A percentile compares a stretch with the other conserved stretches of the same genome.
phyloP scores from a whole-genome alignment of 2,329 filamentous ascomycete genomes.

The Boeremia exigua region DNA sequence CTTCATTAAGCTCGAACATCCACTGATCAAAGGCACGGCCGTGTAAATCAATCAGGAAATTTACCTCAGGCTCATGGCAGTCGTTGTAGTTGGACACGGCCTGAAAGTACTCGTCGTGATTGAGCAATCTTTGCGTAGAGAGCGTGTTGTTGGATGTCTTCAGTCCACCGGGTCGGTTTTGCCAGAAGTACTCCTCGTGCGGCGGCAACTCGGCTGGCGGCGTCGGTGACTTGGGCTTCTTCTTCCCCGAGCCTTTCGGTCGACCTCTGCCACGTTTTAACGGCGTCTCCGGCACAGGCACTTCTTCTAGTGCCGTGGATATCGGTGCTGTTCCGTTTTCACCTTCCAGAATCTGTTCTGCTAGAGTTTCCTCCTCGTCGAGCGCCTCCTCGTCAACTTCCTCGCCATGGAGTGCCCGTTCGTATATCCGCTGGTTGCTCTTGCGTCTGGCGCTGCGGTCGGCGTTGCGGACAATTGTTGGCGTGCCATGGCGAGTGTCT shows the following conservation, averaged over 20 bases:
- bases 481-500: constrained; percentile 56
- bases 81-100: constrained; percentile 69
- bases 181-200: constrained; percentile 91
- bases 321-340: constrained; percentile 51
- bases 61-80: constrained; percentile 72
- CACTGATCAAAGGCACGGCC: constrained; percentile 86
- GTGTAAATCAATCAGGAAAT: constrained; percentile 76
- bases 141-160: constrained; percentile 90
- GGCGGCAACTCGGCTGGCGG: constrained; percentile 82
- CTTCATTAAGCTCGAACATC: constrained; percentile 85
- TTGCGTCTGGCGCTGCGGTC: constrained; percentile 88
- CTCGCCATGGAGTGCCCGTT: constrained; percentile 69
- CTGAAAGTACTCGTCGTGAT: constrained; percentile 90
- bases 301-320: constrained; percentile 33
- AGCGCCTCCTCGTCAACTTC: constrained; percentile 72
- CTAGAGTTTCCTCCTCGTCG: constrained; percentile 71
- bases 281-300: constrained; percentile 58
- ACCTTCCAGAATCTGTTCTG: constrained; percentile 70
- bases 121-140: constrained; percentile 74
- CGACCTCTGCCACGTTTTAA: constrained; percentile 59
- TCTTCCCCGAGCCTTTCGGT: constrained; percentile 36
- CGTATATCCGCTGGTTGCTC: constrained; percentile 77
- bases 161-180: constrained; percentile 80
- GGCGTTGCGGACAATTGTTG: constrained; percentile 70
- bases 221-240: constrained; percentile 71